Evolutionary conservation across 768 basidiomycete species (phyloP).

Genomic region (Mrakia blollopis): DNA sequence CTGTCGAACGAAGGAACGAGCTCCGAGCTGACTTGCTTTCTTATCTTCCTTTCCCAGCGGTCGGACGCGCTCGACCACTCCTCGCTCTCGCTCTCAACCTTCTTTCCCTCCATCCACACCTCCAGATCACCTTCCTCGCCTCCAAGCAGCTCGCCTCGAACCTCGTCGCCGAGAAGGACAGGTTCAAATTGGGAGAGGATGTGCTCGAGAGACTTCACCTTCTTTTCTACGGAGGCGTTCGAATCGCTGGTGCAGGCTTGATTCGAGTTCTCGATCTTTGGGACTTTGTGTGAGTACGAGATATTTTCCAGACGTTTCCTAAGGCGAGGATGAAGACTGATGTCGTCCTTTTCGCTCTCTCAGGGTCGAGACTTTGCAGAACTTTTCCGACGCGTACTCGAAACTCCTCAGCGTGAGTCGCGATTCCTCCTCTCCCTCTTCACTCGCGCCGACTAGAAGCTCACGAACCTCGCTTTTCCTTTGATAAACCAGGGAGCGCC

Average conservation of each 20-base stretch:
- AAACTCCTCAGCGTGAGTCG: background rate
- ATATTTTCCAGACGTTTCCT: background rate
- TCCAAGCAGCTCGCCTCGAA: background rate
- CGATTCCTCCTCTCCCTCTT: background rate
- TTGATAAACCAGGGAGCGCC: background rate
- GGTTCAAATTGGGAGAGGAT: background rate
- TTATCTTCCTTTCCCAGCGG: background rate
- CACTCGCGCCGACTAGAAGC: background rate
- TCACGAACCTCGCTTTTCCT: background rate
- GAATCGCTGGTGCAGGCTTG: background rate
- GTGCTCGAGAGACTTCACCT: background rate
- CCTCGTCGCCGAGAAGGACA: background rate
- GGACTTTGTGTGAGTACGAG: background rate
- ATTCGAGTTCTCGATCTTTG: background rate
- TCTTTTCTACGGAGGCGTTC: background rate
- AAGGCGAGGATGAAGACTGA: background rate
- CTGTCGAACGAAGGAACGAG: background rate
- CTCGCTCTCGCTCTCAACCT: conserved; percentile 9
- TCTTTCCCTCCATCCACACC: background rate
- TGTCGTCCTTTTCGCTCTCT: background rate
- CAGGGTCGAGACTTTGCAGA: background rate
- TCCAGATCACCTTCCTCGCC: conserved; percentile 6
- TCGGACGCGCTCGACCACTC: background rate
- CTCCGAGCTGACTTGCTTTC: background rate
- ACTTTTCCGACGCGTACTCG: background rate